Evolutionary conservation across 352 stramenopile genomes (phyloP).

Genomic region (Blastocystis sp.): DNA sequence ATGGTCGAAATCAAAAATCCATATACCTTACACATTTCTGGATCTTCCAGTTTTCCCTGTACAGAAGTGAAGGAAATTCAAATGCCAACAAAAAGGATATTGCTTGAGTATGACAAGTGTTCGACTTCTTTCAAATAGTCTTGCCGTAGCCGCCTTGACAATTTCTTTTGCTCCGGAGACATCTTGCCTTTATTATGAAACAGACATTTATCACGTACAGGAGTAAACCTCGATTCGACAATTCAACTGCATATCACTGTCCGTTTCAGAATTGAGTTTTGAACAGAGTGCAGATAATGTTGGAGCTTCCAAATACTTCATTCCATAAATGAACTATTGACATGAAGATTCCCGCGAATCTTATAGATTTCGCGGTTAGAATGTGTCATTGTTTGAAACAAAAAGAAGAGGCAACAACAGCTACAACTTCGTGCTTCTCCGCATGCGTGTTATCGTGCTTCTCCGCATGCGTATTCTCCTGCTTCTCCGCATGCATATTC

Average conservation of each 20-base stretch:
- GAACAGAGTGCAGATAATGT: conserved; percentile 11
- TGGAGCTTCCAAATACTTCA: conserved; percentile 45
- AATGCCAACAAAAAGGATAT: conserved; percentile 24
- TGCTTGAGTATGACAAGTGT: not conserved
- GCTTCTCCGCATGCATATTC: not conserved
- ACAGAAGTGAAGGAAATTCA: not conserved
- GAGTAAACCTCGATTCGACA: conserved; percentile 53
- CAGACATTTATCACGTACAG: not conserved
- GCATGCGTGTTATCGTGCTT: not conserved
- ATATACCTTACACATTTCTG: conserved; percentile 75
- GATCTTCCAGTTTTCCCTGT: conserved; percentile 69
- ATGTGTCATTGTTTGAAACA: not conserved
- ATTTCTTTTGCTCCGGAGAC: conserved; percentile 15
- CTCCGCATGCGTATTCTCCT: not conserved
- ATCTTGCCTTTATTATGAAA: not conserved
- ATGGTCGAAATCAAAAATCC: conserved; percentile 83
- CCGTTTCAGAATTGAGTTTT: conserved; percentile 35
- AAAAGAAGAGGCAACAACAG: not conserved
- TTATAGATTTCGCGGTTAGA: not conserved
- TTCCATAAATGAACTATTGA: not conserved
- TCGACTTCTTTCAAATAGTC: conserved; percentile 42
- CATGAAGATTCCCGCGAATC: conserved; percentile 18
- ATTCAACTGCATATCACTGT: conserved; percentile 45
- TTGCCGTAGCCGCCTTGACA: conserved; percentile 31
- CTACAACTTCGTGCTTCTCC: not conserved